These are phyloP conservation scores for Microcyclospora pomicola DNA, from an alignment of 2,329 filamentous ascomycete genomes.

Conservation along the genomic window DNA sequence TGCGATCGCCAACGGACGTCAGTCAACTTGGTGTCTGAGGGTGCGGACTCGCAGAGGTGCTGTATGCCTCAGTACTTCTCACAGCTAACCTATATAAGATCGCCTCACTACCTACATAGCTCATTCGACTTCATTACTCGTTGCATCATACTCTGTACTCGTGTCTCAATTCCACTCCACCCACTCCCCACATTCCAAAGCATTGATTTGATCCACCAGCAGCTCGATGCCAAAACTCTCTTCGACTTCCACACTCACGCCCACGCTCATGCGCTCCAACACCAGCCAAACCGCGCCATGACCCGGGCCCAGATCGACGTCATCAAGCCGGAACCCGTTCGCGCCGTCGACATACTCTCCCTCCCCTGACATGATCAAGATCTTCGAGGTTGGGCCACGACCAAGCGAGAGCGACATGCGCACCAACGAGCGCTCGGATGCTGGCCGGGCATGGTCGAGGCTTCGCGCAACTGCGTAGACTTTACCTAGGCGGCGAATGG, in stretches of 20 bases:
- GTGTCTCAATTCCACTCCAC: conserved; percentile 28
- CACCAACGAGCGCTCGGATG: conserved; percentile 2
- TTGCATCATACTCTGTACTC: neutral
- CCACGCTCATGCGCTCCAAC: conserved; percentile 53
- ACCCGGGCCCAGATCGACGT: conserved; percentile 59
- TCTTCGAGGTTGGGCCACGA: conserved; percentile 51
- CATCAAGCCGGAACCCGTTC: conserved; percentile 51
- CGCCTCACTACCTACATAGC: too few relatives aligned
- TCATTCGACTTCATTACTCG: too few relatives aligned
- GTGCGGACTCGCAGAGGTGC: too few relatives aligned
- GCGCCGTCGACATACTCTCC: conserved; percentile 60
- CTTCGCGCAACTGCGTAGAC: conserved; percentile 18
- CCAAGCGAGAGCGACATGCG: conserved; percentile 41
- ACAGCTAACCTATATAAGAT: too few relatives aligned
- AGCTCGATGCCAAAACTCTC: conserved; percentile 40
- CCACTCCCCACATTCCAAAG: conserved; percentile 32
- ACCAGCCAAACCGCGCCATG: conserved; percentile 60
- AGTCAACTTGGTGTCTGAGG: too few relatives aligned
- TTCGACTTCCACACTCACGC: conserved; percentile 35
- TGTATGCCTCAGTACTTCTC: too few relatives aligned
- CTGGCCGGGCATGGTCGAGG: conserved; percentile 4
- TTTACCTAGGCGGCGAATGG: conserved; percentile 35
- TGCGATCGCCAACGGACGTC: too few relatives aligned
- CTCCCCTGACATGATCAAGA: conserved; percentile 50
- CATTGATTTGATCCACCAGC: conserved; percentile 31